Evolutionary conservation across 2,329 filamentous ascomycete genomes (phyloP).

Genomic region (Neurospora sp.): DNA sequence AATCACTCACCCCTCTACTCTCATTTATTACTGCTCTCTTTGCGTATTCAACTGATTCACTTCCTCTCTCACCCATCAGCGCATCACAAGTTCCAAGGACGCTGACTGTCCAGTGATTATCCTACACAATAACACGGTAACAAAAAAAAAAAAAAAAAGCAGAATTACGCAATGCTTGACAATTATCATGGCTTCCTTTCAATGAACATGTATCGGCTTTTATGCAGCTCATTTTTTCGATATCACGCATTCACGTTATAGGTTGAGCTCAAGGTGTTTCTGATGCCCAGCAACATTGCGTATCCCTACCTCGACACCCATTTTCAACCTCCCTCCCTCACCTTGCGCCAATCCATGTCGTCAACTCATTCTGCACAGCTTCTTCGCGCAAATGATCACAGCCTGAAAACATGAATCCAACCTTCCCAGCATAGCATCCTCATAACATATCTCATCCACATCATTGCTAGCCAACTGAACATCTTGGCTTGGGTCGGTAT

Average conservation of each 20-base stretch:
- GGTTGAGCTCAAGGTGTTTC: neutral
- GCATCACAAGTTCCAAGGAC: too few relatives aligned
- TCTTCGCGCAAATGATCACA: neutral
- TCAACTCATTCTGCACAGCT: neutral
- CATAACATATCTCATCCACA: neutral
- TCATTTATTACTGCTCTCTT: neutral
- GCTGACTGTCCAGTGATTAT: too few relatives aligned
- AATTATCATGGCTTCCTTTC: too few relatives aligned
- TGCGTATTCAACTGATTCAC: neutral
- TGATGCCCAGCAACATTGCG: neutral
- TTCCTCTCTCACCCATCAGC: too few relatives aligned
- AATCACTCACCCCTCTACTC: neutral
- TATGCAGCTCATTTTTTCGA: neutral
- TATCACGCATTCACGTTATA: neutral
- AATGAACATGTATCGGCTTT: neutral
- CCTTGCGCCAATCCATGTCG: neutral
- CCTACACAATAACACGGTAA: too few relatives aligned
- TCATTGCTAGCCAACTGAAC: neutral
- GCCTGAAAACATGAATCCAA: neutral
- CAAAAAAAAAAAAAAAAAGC: too few relatives aligned
- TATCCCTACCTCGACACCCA: neutral
- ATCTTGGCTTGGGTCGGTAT: neutral
- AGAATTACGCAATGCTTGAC: too few relatives aligned
- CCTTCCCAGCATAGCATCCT: neutral
- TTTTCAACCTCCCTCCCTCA: neutral